Percentiles rank a stretch among this genome's conserved stretches.
Evolutionary conservation across 768 basidiomycete genomes (phyloP).

Genomic region (Boletus reticuloceps): DNA sequence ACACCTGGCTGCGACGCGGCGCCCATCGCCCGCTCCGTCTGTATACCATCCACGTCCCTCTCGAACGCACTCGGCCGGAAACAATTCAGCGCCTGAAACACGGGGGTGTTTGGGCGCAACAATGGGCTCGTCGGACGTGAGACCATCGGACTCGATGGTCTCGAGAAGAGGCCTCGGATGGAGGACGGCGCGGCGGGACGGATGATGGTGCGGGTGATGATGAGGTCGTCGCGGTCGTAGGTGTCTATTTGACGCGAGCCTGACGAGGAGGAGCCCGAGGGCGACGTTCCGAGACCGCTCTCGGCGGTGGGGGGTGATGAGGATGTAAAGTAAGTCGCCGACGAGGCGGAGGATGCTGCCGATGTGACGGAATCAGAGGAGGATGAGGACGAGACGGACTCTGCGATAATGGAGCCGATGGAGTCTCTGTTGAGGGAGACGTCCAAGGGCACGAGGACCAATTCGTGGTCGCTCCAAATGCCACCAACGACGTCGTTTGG

Average conservation of each 20-base stretch:
- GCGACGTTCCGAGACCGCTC: not conserved
- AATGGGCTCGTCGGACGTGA: conserved; percentile 26
- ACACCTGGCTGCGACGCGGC: conserved; percentile 17
- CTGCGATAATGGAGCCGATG: conserved; percentile 14
- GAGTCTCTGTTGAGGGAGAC: conserved; percentile 20
- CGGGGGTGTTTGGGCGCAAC: conserved; percentile 21
- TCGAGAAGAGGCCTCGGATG: conserved; percentile 25
- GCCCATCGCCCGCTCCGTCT: conserved; percentile 16
- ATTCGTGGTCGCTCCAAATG: conserved; percentile 34
- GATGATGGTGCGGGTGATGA: conserved; percentile 38
- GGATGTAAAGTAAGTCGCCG: conserved; percentile 25
- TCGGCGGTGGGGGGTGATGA: conserved; percentile 14
- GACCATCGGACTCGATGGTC: conserved; percentile 30
- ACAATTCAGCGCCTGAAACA: conserved; percentile 33
- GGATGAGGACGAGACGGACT: conserved; percentile 11
- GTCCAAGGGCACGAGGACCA: conserved; percentile 32
- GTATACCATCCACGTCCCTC: conserved; percentile 28
- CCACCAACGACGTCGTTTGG: conserved; percentile 25
- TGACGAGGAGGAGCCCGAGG: conserved; percentile 7
- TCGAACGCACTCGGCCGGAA: conserved; percentile 34
- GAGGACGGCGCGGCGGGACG: conserved; percentile 31
- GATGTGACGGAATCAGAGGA: conserved; percentile 13
- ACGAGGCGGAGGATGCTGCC: not conserved
- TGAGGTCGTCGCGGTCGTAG: conserved; percentile 30
- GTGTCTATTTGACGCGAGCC: conserved; percentile 22